These are phyloP conservation scores for Basidioascus undulatus DNA, from an alignment of 768 basidiomycete species.

Conservation along the genomic window DNA sequence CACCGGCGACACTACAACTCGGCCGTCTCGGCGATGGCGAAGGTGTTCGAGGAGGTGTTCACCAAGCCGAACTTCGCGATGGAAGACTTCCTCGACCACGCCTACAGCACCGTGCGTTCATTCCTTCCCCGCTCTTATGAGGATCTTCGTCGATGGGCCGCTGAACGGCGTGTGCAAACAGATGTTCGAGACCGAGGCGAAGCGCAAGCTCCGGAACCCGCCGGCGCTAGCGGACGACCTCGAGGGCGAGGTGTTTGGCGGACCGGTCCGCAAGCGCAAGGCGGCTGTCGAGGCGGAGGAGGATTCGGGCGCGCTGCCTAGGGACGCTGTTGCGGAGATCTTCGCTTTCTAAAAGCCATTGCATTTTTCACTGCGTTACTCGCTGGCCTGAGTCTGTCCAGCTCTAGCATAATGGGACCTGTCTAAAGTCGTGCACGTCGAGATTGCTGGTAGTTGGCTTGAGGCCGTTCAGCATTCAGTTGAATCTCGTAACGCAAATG, in stretches of 20 bases:
- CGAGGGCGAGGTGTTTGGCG: constrained; percentile 5
- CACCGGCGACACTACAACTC: constrained; percentile 64
- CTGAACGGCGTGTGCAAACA: constrained; percentile 14
- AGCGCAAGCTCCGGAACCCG: constrained; percentile 55
- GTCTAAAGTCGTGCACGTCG: too few relatives aligned
- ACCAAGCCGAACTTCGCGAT: constrained; percentile 70
- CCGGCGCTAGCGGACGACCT: constrained; percentile 26
- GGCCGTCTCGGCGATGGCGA: constrained; percentile 60
- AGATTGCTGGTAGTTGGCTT: too few relatives aligned
- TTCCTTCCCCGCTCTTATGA: not conserved
- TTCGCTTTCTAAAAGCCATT: too few relatives aligned
- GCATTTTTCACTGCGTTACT: too few relatives aligned
- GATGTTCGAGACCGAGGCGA: constrained; percentile 68
- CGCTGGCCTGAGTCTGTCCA: too few relatives aligned
- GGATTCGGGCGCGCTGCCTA: too few relatives aligned
- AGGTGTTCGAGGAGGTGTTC: constrained; percentile 72
- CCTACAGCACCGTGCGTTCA: constrained; percentile 23
- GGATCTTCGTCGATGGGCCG: not conserved
- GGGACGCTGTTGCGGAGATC: too few relatives aligned
- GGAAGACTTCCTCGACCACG: constrained; percentile 94
- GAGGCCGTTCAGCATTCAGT: too few relatives aligned
- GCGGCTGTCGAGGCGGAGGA: too few relatives aligned
- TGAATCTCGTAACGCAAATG: too few relatives aligned
- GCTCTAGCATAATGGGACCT: too few relatives aligned
- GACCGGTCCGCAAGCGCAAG: too few relatives aligned